A percentile compares a stretch with the other conserved stretches of the same genome.
Conservation (phyloP, 2,329 filamentous ascomycete species). For the Calycina herbarum region DNA sequence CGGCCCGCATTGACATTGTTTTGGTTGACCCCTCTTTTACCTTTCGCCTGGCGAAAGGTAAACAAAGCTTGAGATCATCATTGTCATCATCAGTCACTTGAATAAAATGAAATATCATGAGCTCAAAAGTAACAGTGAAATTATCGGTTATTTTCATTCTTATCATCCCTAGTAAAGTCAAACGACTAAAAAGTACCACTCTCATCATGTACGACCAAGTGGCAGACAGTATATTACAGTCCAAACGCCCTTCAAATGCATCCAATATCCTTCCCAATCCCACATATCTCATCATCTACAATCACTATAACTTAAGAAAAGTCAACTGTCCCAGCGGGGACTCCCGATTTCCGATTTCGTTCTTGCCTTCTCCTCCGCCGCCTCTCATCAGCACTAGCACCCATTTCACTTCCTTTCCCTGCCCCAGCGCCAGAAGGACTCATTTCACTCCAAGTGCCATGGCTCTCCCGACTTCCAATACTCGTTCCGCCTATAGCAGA, state of each 20-base stretch:
- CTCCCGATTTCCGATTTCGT: slow-evolving; percentile 38
- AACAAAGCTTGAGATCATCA: not conserved
- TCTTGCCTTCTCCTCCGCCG: slow-evolving; percentile 57
- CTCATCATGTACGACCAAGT: slow-evolving; percentile 5
- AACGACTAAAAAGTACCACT: slow-evolving; percentile 7
- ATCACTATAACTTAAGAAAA: slow-evolving; percentile 21
- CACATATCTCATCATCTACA: slow-evolving; percentile 10
- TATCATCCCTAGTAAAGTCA: slow-evolving; percentile 10
- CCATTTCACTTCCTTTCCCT: slow-evolving; percentile 17
- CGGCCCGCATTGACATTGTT: not conserved
- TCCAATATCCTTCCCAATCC: slow-evolving; percentile 13
- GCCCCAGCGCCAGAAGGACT: slow-evolving; percentile 25
- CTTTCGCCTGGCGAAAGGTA: not conserved
- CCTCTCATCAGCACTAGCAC: slow-evolving; percentile 48
- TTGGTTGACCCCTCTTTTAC: not conserved
- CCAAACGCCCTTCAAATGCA: slow-evolving; percentile 14
- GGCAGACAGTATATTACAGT: slow-evolving; percentile 9
- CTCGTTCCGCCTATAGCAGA: slow-evolving; percentile 20
- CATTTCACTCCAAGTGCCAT: slow-evolving; percentile 38
- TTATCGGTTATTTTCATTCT: not conserved
- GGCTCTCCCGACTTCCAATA: slow-evolving; percentile 33
- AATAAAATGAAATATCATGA: not conserved
- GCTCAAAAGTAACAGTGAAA: not conserved
- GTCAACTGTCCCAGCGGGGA: slow-evolving; percentile 24
- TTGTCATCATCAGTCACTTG: not conserved